Conservation (phyloP, 164 flowering plant species). For the Annona cherimola region DNA sequence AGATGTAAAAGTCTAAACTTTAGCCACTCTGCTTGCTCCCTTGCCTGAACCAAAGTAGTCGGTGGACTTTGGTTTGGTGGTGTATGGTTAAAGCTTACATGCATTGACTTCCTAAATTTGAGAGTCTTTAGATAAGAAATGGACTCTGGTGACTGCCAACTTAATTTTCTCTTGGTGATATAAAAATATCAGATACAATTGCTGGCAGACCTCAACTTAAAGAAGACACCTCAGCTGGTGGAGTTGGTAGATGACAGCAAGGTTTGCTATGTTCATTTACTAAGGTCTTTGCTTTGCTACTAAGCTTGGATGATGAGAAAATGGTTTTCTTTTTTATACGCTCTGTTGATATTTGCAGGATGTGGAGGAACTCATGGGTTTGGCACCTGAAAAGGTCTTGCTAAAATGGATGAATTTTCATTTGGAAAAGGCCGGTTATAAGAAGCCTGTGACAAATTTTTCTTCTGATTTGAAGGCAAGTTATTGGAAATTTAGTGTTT, state of each 20-base stretch:
- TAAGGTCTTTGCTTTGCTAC: neutral
- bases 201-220: slow-evolving; percentile 83
- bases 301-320: neutral
- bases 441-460: slow-evolving; percentile 69
- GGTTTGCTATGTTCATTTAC: slow-evolving; percentile 23
- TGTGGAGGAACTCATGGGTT: slow-evolving; percentile 77
- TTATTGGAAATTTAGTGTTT: neutral
- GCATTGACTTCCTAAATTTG: neutral
- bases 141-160: neutral
- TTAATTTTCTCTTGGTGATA: slow-evolving; percentile 9
- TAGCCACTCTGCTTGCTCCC: neutral
- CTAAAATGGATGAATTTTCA: slow-evolving; percentile 94
- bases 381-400: slow-evolving; percentile 82
- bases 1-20: neutral
- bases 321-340: neutral
- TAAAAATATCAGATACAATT: slow-evolving; percentile 65
- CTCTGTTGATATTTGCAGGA: slow-evolving; percentile 43
- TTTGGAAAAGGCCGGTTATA: slow-evolving; percentile 71
- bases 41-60: neutral
- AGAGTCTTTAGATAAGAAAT: neutral
- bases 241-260: slow-evolving; percentile 77
- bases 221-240: slow-evolving; percentile 86
- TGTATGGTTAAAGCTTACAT: neutral
- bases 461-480: slow-evolving; percentile 83
- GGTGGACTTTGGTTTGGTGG: neutral